Evolutionary conservation across 306 rosid genomes (phyloP).

Genomic region (Hippophae gyantsensis): DNA sequence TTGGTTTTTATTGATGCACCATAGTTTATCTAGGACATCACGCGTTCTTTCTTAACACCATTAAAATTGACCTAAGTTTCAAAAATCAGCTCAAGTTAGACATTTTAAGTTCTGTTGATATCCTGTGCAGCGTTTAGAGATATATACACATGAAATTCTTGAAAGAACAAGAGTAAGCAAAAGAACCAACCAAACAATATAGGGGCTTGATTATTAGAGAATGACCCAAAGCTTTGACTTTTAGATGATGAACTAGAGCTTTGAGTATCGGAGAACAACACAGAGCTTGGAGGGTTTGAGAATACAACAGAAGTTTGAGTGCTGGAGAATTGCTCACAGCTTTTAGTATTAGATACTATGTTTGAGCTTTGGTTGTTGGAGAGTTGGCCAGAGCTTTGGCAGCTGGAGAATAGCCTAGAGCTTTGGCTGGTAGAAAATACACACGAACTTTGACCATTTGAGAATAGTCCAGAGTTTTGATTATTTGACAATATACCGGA

Average conservation of each 20-base stretch:
- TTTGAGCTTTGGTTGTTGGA: slow-evolving; percentile 14
- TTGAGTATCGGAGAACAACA: background rate
- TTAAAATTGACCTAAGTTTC: too few relatives aligned
- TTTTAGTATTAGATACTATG: slow-evolving; percentile 1
- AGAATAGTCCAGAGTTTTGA: background rate
- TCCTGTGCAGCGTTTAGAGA: too few relatives aligned
- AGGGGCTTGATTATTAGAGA: slow-evolving; percentile 20
- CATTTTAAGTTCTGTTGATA: too few relatives aligned
- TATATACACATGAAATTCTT: too few relatives aligned
- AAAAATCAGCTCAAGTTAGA: too few relatives aligned
- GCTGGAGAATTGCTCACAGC: slow-evolving; percentile 11
- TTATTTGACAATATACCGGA: background rate
- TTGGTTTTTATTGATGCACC: too few relatives aligned
- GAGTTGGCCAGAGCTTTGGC: background rate
- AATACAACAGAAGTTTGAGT: background rate
- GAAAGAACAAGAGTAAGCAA: background rate
- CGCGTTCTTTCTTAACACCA: too few relatives aligned
- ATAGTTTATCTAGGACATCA: too few relatives aligned
- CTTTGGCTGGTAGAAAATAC: background rate
- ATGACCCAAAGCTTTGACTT: slow-evolving; percentile 12
- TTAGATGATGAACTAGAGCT: background rate
- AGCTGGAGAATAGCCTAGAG: background rate
- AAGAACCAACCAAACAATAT: slow-evolving; percentile 47
- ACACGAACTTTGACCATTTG: background rate
- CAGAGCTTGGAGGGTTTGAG: background rate